Conservation (phyloP, 441 rosid genomes). For the Bruguiera hainesii region DNA sequence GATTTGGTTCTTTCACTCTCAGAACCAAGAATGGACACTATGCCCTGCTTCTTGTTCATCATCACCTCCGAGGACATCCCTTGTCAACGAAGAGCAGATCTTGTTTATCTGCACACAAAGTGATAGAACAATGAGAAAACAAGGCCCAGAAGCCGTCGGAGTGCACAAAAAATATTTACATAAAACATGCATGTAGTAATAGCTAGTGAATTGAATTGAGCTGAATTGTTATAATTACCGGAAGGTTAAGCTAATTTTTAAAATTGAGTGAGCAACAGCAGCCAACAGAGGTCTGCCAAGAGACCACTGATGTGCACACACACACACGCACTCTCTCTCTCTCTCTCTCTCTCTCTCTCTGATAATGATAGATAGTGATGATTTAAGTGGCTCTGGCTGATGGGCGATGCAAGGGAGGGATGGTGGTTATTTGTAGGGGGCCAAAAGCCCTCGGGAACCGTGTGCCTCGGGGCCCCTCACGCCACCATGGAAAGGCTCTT, state of each 20-base stretch:
- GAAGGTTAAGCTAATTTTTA: background rate
- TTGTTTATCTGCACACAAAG: conserved; percentile 21
- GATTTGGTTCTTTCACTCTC: conserved; percentile 26
- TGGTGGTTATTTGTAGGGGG: conserved; percentile 45
- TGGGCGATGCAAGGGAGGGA: conserved; percentile 25
- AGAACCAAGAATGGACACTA: conserved; percentile 63
- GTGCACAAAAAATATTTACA: no score
- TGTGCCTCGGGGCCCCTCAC: conserved; percentile 62
- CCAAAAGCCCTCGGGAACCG: conserved; percentile 40
- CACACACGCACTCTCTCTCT: background rate
- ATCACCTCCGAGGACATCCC: conserved; percentile 46
- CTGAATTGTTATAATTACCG: background rate
- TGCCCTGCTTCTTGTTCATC: conserved; percentile 48
- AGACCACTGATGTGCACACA: conserved; percentile 42
- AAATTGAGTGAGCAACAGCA: conserved; percentile 21
- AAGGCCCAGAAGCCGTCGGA: no score
- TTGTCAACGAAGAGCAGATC: background rate
- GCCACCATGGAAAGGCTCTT: conserved; percentile 38
- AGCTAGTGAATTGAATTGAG: no score
- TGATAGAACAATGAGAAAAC: background rate
- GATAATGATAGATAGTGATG: background rate
- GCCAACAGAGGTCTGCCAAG: conserved; percentile 41
- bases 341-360: no score
- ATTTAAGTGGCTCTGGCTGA: conserved; percentile 6
- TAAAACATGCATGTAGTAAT: no score